Percentiles rank a stretch among this genome's conserved stretches.
phyloP scores from a whole-genome alignment of 257 asterid species.

The Solanum chilense region DNA sequence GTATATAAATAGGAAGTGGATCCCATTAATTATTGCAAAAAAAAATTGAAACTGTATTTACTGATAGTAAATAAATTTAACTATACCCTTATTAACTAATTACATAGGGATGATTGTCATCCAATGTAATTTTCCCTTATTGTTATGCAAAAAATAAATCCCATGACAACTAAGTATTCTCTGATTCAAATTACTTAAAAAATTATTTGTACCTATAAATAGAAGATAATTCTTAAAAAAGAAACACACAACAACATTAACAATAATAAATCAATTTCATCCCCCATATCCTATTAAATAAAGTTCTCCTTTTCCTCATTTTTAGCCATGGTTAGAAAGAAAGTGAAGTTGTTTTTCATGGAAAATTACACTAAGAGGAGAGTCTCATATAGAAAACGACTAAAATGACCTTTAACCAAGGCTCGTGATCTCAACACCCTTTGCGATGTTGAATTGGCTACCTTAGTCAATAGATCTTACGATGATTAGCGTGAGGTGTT shows the following conservation, averaged over 20 bases:
- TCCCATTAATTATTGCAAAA: too few species aligned
- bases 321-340: background rate
- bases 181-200: too few species aligned
- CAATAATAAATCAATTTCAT: background rate
- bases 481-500: background rate
- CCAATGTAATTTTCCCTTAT: too few species aligned
- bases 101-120: too few species aligned
- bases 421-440: background rate
- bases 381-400: background rate
- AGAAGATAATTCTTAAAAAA: background rate
- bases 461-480: background rate
- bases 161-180: too few species aligned
- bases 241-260: background rate
- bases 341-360: background rate
- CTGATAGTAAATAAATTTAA: too few species aligned
- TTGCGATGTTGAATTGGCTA: background rate
- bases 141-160: too few species aligned
- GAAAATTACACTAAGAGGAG: background rate
- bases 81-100: too few species aligned
- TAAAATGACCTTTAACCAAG: background rate
- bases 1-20: too few species aligned
- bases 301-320: background rate
- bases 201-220: background rate
- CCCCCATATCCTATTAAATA: background rate
- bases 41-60: too few species aligned